Percentiles rank a stretch among this genome's conserved stretches.
These are phyloP conservation scores for Arthrobotrys conoides DNA, from an alignment of 2,329 filamentous ascomycete species.

Conservation along the genomic window DNA sequence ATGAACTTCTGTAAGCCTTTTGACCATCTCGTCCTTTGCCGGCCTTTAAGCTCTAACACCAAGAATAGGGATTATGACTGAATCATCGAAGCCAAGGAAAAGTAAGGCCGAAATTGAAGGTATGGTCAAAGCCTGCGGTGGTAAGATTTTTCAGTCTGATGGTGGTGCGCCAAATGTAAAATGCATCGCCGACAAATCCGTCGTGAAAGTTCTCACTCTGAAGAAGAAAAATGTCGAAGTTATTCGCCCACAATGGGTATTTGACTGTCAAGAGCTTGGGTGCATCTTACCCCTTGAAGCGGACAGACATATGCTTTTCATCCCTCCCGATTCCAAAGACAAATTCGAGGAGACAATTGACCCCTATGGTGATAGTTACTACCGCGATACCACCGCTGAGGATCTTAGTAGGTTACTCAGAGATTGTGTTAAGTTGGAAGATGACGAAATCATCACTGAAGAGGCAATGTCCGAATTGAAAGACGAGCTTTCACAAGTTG, in stretches of 20 bases:
- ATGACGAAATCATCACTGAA: constrained; percentile 41
- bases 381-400: constrained; percentile 74
- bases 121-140: constrained; percentile 86
- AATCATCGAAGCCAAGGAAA: constrained; percentile 78
- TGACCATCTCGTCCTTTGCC: not conserved
- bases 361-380: constrained; percentile 85
- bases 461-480: constrained; percentile 62
- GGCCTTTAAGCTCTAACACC: constrained; percentile 41
- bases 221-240: constrained; percentile 79
- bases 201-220: constrained; percentile 85
- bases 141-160: constrained; percentile 81
- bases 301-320: constrained; percentile 75
- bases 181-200: constrained; percentile 81
- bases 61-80: constrained; percentile 77
- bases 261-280: constrained; percentile 79
- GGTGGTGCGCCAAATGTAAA: constrained; percentile 75
- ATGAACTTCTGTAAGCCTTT: constrained; percentile 62
- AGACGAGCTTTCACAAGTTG: constrained; percentile 63
- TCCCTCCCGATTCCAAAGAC: constrained; percentile 75
- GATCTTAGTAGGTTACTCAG: constrained; percentile 50
- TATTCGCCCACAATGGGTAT: constrained; percentile 83
- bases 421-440: constrained; percentile 45
- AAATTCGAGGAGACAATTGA: constrained; percentile 78
- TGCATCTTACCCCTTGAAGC: constrained; percentile 76
- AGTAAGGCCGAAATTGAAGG: constrained; percentile 85